Conservation (phyloP, 495 filamentous ascomycete species). For the Penicillium angulare region DNA sequence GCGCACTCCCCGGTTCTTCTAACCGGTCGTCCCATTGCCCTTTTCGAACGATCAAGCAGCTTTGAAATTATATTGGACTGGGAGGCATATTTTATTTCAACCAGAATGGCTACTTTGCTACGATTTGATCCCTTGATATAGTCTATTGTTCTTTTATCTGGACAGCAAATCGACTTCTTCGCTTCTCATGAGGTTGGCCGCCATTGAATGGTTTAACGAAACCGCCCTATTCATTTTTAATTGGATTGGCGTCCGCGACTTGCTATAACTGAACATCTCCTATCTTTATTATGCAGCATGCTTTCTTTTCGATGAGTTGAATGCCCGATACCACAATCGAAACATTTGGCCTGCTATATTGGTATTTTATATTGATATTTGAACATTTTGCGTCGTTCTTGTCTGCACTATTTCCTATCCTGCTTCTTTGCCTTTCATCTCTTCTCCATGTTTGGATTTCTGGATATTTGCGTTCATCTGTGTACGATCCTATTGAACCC, state of each 20-base stretch:
- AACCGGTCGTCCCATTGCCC: slow-evolving; percentile 19
- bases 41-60: slow-evolving; percentile 25
- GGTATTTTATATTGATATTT: no score
- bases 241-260: slow-evolving; percentile 18
- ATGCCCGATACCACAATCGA: no score
- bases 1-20: slow-evolving; percentile 42
- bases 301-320: background rate
- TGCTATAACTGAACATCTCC: slow-evolving; percentile 24
- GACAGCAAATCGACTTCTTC: slow-evolving; percentile 30
- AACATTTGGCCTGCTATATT: no score
- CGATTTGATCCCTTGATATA: slow-evolving; percentile 11
- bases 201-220: slow-evolving; percentile 31
- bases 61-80: slow-evolving; percentile 28
- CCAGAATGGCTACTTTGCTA: slow-evolving; percentile 36
- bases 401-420: slow-evolving; percentile 16
- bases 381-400: no score
- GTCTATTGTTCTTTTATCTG: slow-evolving; percentile 26
- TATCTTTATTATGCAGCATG: background rate
- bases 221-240: slow-evolving; percentile 31
- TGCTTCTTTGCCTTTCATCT: slow-evolving; percentile 13
- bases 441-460: slow-evolving; percentile 12
- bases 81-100: slow-evolving; percentile 21
- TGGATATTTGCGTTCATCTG: background rate
- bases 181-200: slow-evolving; percentile 49
- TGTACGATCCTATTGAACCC: background rate